Conservation (phyloP, 768 basidiomycete species). For the Lactarius deliciosus region DNA sequence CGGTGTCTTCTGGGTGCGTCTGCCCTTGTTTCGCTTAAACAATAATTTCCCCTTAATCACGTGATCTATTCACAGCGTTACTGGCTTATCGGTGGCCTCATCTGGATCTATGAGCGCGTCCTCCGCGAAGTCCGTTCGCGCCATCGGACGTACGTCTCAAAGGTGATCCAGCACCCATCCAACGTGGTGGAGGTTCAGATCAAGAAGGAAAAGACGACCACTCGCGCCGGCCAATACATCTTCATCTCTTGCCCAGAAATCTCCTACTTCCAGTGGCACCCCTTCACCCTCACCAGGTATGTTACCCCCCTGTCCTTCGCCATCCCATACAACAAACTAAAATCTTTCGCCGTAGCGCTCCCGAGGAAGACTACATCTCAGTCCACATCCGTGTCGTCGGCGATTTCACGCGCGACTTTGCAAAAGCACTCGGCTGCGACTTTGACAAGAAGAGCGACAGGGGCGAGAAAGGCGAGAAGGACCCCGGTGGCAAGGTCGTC, state of each 20-base stretch:
- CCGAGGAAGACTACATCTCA: slow-evolving; percentile 93
- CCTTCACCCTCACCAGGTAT: slow-evolving; percentile 88
- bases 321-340: slow-evolving; percentile 13
- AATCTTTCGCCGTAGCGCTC: slow-evolving; percentile 54
- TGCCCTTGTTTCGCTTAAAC: background rate
- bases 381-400: slow-evolving; percentile 92
- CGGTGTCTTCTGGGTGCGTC: slow-evolving; percentile 92
- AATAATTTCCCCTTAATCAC: slow-evolving; percentile 1
- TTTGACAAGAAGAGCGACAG: slow-evolving; percentile 57
- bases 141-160: slow-evolving; percentile 89
- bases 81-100: slow-evolving; percentile 83
- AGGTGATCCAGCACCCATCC: slow-evolving; percentile 93
- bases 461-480: slow-evolving; percentile 31
- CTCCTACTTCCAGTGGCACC: slow-evolving; percentile 96
- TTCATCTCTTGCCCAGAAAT: slow-evolving; percentile 89
- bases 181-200: slow-evolving; percentile 95
- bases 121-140: slow-evolving; percentile 90
- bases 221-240: slow-evolving; percentile 89
- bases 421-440: slow-evolving; percentile 81
- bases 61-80: slow-evolving; percentile 56
- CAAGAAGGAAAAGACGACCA: slow-evolving; percentile 89
- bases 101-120: slow-evolving; percentile 87
- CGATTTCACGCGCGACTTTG: slow-evolving; percentile 84
- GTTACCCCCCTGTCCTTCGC: slow-evolving; percentile 22
- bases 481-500: slow-evolving; percentile 57